phyloP scores from a whole-genome alignment of 1,284 basidiomycete species.

The Cystobasidium pallidum region DNA sequence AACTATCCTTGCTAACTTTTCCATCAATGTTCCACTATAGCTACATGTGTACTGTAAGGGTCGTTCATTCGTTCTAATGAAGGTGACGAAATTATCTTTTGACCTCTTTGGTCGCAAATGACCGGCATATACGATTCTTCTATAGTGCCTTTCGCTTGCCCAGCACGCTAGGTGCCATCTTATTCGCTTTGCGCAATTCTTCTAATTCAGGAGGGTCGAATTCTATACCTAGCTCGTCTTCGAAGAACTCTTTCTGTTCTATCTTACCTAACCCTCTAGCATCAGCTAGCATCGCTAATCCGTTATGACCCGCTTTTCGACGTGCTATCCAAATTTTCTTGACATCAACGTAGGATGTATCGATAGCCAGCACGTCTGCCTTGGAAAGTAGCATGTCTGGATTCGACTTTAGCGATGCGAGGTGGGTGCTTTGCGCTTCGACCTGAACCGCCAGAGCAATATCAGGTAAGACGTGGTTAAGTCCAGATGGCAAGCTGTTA shows the following conservation, averaged over 20 bases:
- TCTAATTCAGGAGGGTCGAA: conserved; percentile 25
- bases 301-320: conserved; percentile 27
- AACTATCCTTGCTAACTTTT: background rate
- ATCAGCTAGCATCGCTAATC: conserved; percentile 11
- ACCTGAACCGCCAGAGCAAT: too few species aligned
- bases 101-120: background rate
- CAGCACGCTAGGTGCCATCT: background rate
- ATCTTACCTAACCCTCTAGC: conserved; percentile 10
- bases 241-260: conserved; percentile 31
- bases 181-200: conserved; percentile 20
- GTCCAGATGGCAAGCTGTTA: too few species aligned
- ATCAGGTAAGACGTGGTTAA: too few species aligned
- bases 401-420: conserved; percentile 31
- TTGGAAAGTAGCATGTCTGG: conserved; percentile 34
- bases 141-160: conserved; percentile 20
- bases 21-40: background rate
- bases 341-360: conserved; percentile 8
- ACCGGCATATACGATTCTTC: too few species aligned
- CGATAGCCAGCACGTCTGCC: conserved; percentile 29
- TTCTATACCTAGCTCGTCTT: conserved; percentile 39
- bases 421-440: conserved; percentile 23
- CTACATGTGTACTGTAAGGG: conserved; percentile 20
- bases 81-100: background rate
- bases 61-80: background rate
- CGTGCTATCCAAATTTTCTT: conserved; percentile 41